Percentiles rank a stretch among this genome's conserved stretches.
Conservation (phyloP, 2,329 filamentous ascomycete species). For the Pyricularia sp. region DNA sequence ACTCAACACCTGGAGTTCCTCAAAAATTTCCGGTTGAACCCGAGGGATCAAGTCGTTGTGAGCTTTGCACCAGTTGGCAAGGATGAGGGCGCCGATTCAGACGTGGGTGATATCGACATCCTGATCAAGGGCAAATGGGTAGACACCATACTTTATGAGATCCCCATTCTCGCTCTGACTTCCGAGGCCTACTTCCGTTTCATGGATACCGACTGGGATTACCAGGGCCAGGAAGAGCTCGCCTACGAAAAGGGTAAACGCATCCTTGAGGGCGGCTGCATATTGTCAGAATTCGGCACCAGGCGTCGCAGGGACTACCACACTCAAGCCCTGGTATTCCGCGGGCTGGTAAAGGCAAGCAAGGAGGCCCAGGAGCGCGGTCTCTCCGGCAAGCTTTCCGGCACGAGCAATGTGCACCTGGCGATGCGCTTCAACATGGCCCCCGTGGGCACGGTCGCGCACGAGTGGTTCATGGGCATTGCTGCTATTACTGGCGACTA, state of each 20-base stretch:
- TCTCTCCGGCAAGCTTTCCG: slow-evolving; percentile 58
- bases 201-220: slow-evolving; percentile 84
- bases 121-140: slow-evolving; percentile 74
- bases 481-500: slow-evolving; percentile 86
- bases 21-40: slow-evolving; percentile 66
- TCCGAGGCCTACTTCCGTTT: slow-evolving; percentile 98
- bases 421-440: slow-evolving; percentile 82
- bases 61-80: slow-evolving; percentile 45
- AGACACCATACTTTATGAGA: slow-evolving; percentile 95
- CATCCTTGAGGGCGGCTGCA: slow-evolving; percentile 69
- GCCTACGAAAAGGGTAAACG: slow-evolving; percentile 69
- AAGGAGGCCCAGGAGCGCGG: slow-evolving; percentile 51
- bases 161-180: slow-evolving; percentile 79
- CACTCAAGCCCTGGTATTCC: slow-evolving; percentile 84
- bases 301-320: slow-evolving; percentile 83
- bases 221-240: slow-evolving; percentile 73
- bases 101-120: slow-evolving; percentile 64
- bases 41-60: slow-evolving; percentile 64
- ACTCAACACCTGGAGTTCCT: slow-evolving; percentile 70
- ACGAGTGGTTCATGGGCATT: slow-evolving; percentile 99
- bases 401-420: slow-evolving; percentile 93
- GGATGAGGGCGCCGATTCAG: slow-evolving; percentile 49
- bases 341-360: slow-evolving; percentile 68
- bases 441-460: slow-evolving; percentile 78
- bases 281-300: slow-evolving; percentile 89